These are phyloP conservation scores for Dendrothele bispora DNA, from an alignment of 768 basidiomycete genomes.

Conservation along the genomic window DNA sequence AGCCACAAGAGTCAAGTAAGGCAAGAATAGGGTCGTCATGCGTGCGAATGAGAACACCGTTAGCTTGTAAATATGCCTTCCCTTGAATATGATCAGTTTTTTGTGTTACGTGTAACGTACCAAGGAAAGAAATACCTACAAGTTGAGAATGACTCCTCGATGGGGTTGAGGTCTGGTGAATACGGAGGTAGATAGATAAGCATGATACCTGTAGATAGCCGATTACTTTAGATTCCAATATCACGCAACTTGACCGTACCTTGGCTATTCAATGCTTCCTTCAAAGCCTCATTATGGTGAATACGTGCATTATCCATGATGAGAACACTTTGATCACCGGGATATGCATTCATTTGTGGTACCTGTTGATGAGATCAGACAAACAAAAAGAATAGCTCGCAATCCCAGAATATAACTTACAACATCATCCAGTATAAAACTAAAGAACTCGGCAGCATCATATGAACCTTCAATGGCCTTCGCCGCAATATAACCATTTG, in stretches of 20 bases:
- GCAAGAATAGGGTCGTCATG: conserved; percentile 7
- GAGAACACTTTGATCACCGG: conserved; percentile 6
- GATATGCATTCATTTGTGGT: conserved; percentile 21
- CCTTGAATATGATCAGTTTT: too few species aligned
- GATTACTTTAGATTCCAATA: too few species aligned
- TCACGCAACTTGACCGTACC: too few species aligned
- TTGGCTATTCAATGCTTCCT: conserved; percentile 21
- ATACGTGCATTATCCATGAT: conserved; percentile 10
- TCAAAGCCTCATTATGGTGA: conserved; percentile 22
- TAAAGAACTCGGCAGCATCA: conserved; percentile 29
- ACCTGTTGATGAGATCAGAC: conserved; percentile 25
- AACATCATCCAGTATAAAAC: conserved; percentile 36
- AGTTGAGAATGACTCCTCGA: conserved; percentile 31
- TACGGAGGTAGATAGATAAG: conserved; percentile 30
- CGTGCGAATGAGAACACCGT: conserved; percentile 6
- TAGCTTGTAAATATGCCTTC: conserved; percentile 11
- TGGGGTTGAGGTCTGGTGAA: conserved; percentile 36
- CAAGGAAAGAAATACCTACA: too few species aligned
- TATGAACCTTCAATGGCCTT: conserved; percentile 33
- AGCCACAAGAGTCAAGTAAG: conserved; percentile 14
- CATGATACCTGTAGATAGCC: conserved; percentile 18
- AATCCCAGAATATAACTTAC: conserved; percentile 19
- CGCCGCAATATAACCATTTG: conserved; percentile 33
- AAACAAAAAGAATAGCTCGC: background rate
- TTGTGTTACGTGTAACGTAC: too few species aligned